Evolutionary conservation across 1,284 basidiomycete genomes (phyloP), one percentile per base, ranked within the genome.

Genomic region (Papiliotrema fonsecae): DNA sequence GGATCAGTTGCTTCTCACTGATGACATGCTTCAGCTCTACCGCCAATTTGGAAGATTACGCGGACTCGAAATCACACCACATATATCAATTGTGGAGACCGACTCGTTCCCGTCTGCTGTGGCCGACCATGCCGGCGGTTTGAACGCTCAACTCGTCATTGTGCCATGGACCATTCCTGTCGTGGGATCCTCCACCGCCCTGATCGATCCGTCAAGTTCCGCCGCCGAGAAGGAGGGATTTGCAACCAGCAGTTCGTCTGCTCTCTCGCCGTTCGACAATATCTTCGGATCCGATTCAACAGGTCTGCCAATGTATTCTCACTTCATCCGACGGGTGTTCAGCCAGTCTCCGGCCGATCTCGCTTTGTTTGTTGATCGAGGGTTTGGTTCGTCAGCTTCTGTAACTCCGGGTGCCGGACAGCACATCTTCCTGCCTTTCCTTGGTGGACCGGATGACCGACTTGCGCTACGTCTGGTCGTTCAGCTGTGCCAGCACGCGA

Each of bases 381-480:
- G 79, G 6, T 76, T 78, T 49, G 73, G 76, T 38, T 61, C 63
- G 21, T 63, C 51, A 54, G 45, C 62, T 30, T 28, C 67, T 46
- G 61, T 60, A 21, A 48, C 55, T 10, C 61, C 64, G 9, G 70
- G 68, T 2, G 54, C 62, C 39, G 64, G 70, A 28, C 81, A 84
- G 57, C 87, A 88, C 58, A 70, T 92, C 45, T 85, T 92, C 75
- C 69, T 94, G 32, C 86, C 88, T 0, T 96, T 94, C 80, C 86
- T 91, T 67, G 92, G 91, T 43, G 92, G 92, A 0, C 85, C 88
- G 0, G 92, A 97, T 69, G 92, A 96, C 65, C 82, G 92, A 2
- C 79, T 88, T 9, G 88, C 89, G 0, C 75, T 96, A 22, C 75
- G 80, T 31, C 82, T 93, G 60, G 78, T 88, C 9, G 80, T 87